Conservation (phyloP, 148 eudicot species). For the Camellia granthamiana region DNA sequence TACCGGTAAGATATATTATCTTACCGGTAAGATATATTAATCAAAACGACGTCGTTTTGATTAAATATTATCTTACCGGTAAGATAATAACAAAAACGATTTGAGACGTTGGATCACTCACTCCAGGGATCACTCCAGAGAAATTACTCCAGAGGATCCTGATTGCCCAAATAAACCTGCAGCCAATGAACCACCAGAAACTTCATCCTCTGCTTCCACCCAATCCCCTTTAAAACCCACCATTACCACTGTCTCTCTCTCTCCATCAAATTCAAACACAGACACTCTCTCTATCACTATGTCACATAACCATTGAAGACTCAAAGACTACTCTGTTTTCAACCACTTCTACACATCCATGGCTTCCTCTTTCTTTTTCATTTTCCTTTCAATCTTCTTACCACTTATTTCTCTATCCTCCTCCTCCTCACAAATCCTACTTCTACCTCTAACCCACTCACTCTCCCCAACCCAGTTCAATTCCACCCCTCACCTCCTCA, state of each 20-base stretch:
- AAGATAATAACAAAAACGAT: too few relatives aligned
- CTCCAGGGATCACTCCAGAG: too few relatives aligned
- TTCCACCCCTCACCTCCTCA: constrained; percentile 66
- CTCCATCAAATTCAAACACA: too few relatives aligned
- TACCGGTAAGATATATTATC: too few relatives aligned
- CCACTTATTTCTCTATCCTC: background rate
- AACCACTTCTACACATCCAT: constrained; percentile 7
- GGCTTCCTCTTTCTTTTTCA: constrained; percentile 29
- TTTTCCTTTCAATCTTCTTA: constrained; percentile 14
- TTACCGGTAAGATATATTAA: too few relatives aligned
- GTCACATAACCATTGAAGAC: too few relatives aligned
- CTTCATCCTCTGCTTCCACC: background rate
- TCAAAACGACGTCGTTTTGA: too few relatives aligned
- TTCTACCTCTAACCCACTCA: constrained; percentile 56
- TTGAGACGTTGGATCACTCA: too few relatives aligned
- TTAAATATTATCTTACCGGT: too few relatives aligned
- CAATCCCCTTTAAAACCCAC: background rate
- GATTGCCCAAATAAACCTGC: too few relatives aligned
- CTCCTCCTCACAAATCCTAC: constrained; percentile 19
- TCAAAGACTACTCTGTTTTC: background rate
- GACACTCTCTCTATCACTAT: too few relatives aligned
- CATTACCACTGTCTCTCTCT: background rate
- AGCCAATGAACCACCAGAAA: background rate
- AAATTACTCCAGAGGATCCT: too few relatives aligned
- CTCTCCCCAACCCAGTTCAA: constrained; percentile 50